Base-by-base conservation (phyloP, 2,329 filamentous ascomycete species). In the Trematosphaeria pertusa region DNA sequence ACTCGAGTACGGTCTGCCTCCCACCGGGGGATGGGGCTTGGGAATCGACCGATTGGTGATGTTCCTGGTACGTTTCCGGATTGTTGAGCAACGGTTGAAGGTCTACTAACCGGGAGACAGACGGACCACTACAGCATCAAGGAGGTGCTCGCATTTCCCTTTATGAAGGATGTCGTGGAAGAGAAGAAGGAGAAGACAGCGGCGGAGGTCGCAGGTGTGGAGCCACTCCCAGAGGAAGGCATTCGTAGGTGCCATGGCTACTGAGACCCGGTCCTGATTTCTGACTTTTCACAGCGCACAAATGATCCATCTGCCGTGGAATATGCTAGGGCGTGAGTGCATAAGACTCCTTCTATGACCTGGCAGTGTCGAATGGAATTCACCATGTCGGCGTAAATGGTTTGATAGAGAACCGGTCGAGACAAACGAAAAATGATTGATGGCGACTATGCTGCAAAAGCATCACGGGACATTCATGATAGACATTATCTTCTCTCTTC, bases 1-100 rank as follows among this genome's bases (percentile, higher is more conserved):
- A 43, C 84, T 97, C 48, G 94, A 97, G 73, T 94, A 91, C 67
- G 90, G 89, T 59, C 78, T 99, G 7, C 64, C 94, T 5, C 94
- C 94, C 0, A 99, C 94, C 1, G 94, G 90, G 72, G 94, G 94
- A 37, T 99, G 89, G 88, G 94, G 92, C 59, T 90, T 97, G 84
- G 94, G 94, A 56, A 94, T 77, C 97, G 73, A 96, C 93, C 37
- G 86, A 97, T 75, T 50, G n/a, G 31, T 35, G 4, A 89, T 95
- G 76, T 92, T 94, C 77, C 89, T 10, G n/a, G 12, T 24, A 22
- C 21, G 14, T 4, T n/a, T 39, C 12, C 17, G 17, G 24, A 21
- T 11, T 17, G 8, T 7, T 20, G 33, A 10, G 36, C 12, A 14
- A 19, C 15, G 14, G 6, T 28, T 9, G 12, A 41, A 18, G 18